Conservation (phyloP, 768 basidiomycete species). For the Suillus fuscotomentosus region DNA sequence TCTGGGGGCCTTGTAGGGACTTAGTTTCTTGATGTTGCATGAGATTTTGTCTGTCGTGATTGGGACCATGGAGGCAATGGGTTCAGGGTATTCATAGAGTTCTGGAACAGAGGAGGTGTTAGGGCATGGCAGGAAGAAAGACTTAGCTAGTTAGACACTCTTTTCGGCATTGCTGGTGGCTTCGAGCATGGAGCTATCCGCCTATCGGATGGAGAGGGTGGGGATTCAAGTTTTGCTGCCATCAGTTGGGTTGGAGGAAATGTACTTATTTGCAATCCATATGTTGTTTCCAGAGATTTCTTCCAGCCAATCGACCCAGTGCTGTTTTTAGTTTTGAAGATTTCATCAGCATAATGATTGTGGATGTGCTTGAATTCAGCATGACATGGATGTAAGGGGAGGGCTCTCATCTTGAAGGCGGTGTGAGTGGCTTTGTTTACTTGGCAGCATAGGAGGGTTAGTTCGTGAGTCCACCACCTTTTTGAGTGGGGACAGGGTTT, state of each 20-base stretch:
- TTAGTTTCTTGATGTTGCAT: background rate
- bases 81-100: background rate
- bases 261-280: background rate
- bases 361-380: background rate
- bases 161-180: background rate
- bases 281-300: background rate
- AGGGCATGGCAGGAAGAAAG: background rate
- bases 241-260: accelerated
- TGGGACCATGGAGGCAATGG: background rate
- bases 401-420: background rate
- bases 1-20: background rate
- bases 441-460: background rate
- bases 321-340: constrained; percentile 3
- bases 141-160: background rate
- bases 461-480: background rate
- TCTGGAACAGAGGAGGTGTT: background rate
- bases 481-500: background rate
- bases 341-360: background rate
- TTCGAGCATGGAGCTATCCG: background rate
- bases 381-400: background rate
- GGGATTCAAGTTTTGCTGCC: background rate
- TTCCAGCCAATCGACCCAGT: constrained; percentile 20
- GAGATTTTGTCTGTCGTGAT: background rate
- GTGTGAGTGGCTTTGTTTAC: background rate
- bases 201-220: background rate